A percentile compares a stretch with the other conserved stretches of the same genome.
Evolutionary conservation across 2,329 filamentous ascomycete genomes (phyloP).

Genomic region (Tolypocladium pustulatum): DNA sequence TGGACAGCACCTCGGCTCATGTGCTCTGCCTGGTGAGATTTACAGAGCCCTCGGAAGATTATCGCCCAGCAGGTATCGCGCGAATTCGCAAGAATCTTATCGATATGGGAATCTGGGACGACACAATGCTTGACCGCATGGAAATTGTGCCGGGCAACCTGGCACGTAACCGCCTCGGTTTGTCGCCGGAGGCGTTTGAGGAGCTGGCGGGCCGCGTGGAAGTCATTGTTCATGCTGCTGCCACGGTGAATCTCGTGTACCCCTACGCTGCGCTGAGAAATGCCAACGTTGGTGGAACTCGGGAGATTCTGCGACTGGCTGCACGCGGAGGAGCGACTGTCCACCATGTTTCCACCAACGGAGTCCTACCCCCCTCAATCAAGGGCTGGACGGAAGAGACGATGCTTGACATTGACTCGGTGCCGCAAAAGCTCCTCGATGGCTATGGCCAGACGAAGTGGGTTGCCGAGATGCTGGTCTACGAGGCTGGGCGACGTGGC

Average conservation of each 20-base stretch:
- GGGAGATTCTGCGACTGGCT: conserved; percentile 63
- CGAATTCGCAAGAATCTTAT: conserved; percentile 65
- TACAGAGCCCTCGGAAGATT: conserved; percentile 53
- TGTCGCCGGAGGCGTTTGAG: conserved; percentile 54
- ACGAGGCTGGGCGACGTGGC: conserved; percentile 57
- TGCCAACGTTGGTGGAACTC: conserved; percentile 70
- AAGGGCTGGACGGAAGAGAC: conserved; percentile 62
- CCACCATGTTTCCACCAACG: conserved; percentile 72
- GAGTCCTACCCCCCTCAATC: conserved; percentile 60
- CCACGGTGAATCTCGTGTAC: conserved; percentile 72
- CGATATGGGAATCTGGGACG: conserved; percentile 69
- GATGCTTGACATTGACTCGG: conserved; percentile 56
- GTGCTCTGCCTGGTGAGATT: conserved; percentile 68
- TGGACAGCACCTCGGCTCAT: conserved; percentile 57
- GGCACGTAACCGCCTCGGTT: conserved; percentile 56
- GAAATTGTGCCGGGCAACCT: conserved; percentile 67
- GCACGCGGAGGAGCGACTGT: conserved; percentile 57
- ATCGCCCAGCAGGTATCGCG: conserved; percentile 56
- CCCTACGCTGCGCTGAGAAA: conserved; percentile 66
- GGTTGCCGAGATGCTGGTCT: conserved; percentile 67
- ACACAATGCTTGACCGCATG: conserved; percentile 67
- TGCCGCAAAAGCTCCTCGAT: conserved; percentile 57
- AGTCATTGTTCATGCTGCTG: conserved; percentile 68
- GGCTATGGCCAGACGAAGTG: conserved; percentile 76
- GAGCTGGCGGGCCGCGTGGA: conserved; percentile 54